phyloP scores from a whole-genome alignment of 176 grass and related monocot genomes.

The Cenchrus purpureus region DNA sequence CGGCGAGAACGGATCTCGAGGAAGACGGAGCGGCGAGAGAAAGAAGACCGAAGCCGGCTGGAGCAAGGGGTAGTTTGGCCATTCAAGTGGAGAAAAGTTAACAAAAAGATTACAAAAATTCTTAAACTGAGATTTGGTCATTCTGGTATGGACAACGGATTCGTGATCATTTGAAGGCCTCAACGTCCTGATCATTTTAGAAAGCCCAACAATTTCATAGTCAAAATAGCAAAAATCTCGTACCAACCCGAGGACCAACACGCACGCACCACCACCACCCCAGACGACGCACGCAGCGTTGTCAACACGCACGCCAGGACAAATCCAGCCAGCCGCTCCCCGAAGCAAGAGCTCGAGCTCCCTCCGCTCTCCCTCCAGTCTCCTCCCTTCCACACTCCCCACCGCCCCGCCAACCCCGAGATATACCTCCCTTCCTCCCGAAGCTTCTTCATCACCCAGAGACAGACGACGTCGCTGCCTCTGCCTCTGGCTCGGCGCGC shows the following conservation, averaged over 20 bases:
- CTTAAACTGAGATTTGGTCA: too few species aligned
- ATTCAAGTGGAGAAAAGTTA: too few species aligned
- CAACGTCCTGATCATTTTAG: too few species aligned
- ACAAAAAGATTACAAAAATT: too few species aligned
- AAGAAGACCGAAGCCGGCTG: too few species aligned
- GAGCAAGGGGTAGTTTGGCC: too few species aligned
- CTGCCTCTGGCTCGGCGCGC: not conserved
- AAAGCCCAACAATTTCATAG: too few species aligned
- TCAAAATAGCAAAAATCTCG: too few species aligned
- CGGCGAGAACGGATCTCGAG: too few species aligned
- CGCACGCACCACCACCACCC: not conserved
- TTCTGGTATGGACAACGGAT: too few species aligned
- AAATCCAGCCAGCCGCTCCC: slow-evolving; percentile 30
- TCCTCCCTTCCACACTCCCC: not conserved
- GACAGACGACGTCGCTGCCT: not conserved
- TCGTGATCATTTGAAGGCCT: too few species aligned
- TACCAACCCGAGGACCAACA: slow-evolving; percentile 26
- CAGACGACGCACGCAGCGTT: not conserved
- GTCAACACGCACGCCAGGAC: slow-evolving; percentile 11
- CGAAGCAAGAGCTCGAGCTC: slow-evolving; percentile 20
- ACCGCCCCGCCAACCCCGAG: not conserved
- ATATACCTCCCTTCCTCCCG: slow-evolving; percentile 27
- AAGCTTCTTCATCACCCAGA: slow-evolving; percentile 40
- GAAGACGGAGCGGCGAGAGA: too few species aligned
- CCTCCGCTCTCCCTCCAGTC: not conserved